Conservation (phyloP, 75 land plant species). For the Pinus tabuliformis region DNA sequence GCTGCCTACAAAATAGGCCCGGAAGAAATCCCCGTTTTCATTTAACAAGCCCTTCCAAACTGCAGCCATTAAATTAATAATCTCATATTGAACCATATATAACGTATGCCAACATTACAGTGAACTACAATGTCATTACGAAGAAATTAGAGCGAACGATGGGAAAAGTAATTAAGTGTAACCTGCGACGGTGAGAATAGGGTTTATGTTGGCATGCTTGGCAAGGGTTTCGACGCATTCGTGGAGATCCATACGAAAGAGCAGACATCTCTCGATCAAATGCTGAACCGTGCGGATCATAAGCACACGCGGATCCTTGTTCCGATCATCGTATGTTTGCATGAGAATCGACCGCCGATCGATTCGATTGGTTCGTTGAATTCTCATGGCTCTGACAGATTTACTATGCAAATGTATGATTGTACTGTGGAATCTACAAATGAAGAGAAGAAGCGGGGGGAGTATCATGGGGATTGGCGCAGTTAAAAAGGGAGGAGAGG, state of each 20-base stretch:
- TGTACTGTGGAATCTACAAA: not conserved
- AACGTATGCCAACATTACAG: too few species aligned
- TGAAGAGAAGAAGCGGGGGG: not conserved
- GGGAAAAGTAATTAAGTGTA: not conserved
- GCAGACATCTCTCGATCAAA: constrained; percentile 58
- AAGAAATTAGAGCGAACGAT: not conserved
- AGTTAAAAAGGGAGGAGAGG: too few species aligned
- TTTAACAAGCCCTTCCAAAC: too few species aligned
- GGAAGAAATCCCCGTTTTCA: too few species aligned
- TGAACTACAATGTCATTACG: not conserved
- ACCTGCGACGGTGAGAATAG: constrained; percentile 61
- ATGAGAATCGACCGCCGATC: not conserved
- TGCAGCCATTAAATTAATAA: too few species aligned
- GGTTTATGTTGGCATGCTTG: constrained; percentile 53
- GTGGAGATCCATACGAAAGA: constrained; percentile 46
- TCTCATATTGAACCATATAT: too few species aligned
- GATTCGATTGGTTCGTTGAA: not conserved
- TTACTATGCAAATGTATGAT: not conserved
- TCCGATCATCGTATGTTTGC: not conserved
- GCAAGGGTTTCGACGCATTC: constrained; percentile 56
- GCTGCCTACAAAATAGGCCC: too few species aligned
- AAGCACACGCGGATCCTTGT: not conserved
- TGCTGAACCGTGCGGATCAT: constrained; percentile 42
- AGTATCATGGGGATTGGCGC: not conserved
- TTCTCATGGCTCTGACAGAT: not conserved